Base-by-base conservation (phyloP, 2,329 filamentous ascomycete genomes). In the Atkinsonella hypoxylon region DNA sequence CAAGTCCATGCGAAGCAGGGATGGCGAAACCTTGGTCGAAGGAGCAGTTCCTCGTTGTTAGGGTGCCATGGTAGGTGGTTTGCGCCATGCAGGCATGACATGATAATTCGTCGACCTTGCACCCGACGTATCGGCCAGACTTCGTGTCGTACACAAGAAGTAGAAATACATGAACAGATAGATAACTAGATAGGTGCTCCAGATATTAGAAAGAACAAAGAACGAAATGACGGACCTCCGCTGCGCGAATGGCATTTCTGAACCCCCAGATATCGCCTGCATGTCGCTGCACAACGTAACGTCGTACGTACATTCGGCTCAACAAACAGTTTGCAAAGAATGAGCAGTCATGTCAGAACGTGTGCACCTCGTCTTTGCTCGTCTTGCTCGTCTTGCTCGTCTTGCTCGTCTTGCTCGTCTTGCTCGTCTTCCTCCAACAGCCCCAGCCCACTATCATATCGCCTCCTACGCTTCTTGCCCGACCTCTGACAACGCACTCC, bases 341-440 rank as follows among this genome's bases (percentile, higher is more conserved):
- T 36, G 34, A 36, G 34, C 34, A 47, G 36, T 38, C 15, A 39
- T 2, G 5, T 34, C n/a, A 47, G 22, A 43, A 45, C 22, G 42
- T 57, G 32, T 67, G 66, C 17, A 67, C 62, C 49, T 73, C 72
- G 36, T 78, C 26, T n/a, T 6, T 5, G 26, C 49, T 73, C 73
- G 36, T 78, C 76, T 58, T 80, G 77, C 30, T 77, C 75, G n/a
- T n/a, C n/a, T n/a, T n/a, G n/a, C 49, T 73, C 72, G 36, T 78
- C 26, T 6, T 5, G 26, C 49, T 73, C 73, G 36, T 78, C 76
- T 58, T 80, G n/a, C 49, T 73, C 72, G 36, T 78, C 26, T 6
- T 5, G 26, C 49, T 73, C 73, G 36, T 78, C 76, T 58, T 80
- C 77, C 30, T 77, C 75, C 60, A 79, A 55, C 22, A 81, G 65